phyloP scores from a whole-genome alignment of 2,329 filamentous ascomycete genomes.

The Pseudopithomyces maydicus region DNA sequence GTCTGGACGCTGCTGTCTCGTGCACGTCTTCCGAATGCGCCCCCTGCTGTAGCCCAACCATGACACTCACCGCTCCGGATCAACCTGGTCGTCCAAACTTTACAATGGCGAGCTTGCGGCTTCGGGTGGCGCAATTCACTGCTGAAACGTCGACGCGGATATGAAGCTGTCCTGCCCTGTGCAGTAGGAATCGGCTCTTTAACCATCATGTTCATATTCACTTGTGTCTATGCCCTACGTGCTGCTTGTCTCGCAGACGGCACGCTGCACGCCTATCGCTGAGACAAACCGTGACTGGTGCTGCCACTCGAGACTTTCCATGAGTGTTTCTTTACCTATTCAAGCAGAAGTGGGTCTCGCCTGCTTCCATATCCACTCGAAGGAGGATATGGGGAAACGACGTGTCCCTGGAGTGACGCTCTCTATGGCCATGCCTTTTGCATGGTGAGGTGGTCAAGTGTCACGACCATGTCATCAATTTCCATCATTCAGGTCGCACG shows the following conservation, averaged over 20 bases:
- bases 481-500: constrained; percentile 8
- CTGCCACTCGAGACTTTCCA: not conserved
- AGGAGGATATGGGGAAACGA: not conserved
- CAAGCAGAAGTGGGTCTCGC: not conserved
- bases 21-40: constrained; percentile 4
- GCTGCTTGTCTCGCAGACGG: constrained; percentile 5
- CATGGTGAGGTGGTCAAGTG: not conserved
- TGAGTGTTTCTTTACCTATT: not conserved
- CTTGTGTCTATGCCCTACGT: not conserved
- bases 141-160: not conserved
- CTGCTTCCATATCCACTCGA: not conserved
- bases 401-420: not conserved
- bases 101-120: constrained; percentile 25
- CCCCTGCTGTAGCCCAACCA: constrained; percentile 12
- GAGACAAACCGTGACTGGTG: not conserved
- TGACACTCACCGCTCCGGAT: constrained; percentile 20
- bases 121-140: constrained; percentile 22
- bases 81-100: constrained; percentile 14
- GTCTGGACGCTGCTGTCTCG: not conserved
- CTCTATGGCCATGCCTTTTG: not conserved
- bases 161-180: not conserved
- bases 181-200: not conserved
- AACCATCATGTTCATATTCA: not conserved
- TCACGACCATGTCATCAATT: constrained; percentile 5
- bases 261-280: not conserved